Evolutionary conservation across 2,329 filamentous ascomycete species (phyloP).

Genomic region (Trichoderma sp.): DNA sequence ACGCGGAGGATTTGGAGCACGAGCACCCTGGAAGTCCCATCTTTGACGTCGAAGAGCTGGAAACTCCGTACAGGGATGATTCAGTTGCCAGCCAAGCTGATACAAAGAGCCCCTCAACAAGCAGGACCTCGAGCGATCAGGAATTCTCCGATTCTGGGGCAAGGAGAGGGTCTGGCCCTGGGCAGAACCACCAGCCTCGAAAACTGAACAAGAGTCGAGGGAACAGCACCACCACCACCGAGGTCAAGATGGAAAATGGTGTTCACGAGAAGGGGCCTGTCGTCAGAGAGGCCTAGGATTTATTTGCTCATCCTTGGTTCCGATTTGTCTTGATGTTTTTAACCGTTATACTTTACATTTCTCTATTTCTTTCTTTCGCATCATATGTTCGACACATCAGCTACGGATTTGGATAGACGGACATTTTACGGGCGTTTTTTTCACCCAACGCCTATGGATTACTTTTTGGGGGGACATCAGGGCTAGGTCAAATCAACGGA

Average conservation of each 20-base stretch:
- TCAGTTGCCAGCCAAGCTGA: slow-evolving; percentile 16
- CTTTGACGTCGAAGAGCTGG: slow-evolving; percentile 25
- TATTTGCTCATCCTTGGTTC: background rate
- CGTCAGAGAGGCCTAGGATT: background rate
- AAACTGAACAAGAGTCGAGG: slow-evolving; percentile 44
- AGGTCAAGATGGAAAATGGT: slow-evolving; percentile 27
- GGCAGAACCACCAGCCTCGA: slow-evolving; percentile 38
- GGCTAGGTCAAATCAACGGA: background rate
- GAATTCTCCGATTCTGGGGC: slow-evolving; percentile 32
- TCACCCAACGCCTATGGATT: background rate
- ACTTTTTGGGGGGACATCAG: background rate
- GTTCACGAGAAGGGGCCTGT: slow-evolving; percentile 14
- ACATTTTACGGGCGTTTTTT: background rate
- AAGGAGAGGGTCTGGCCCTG: slow-evolving; percentile 25
- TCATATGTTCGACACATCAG: background rate
- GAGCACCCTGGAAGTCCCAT: slow-evolving; percentile 29
- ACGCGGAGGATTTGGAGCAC: slow-evolving; percentile 26
- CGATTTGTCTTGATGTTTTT: background rate
- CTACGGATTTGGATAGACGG: slow-evolving; percentile 10
- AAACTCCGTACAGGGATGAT: slow-evolving; percentile 15
- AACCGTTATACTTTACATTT: background rate
- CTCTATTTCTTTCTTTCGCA: background rate
- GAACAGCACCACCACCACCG: slow-evolving; percentile 33
- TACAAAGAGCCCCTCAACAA: slow-evolving; percentile 25
- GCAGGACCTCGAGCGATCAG: slow-evolving; percentile 36